Evolutionary conservation across 148 eudicot species (phyloP).

Genomic region (Simmondsia chinensis): DNA sequence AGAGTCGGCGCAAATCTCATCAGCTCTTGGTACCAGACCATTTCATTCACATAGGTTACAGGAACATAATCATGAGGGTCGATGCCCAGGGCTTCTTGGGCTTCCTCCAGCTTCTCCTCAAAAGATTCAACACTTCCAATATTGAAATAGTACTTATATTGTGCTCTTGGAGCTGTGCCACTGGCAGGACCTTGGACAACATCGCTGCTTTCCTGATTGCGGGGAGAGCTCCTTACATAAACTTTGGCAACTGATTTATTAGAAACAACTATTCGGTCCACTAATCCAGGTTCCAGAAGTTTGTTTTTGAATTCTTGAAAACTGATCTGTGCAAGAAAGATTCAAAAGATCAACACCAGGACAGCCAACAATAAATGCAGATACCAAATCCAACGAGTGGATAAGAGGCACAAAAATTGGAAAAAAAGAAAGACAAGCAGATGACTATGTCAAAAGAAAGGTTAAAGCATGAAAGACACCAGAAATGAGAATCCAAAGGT

Average conservation of each 20-base stretch:
- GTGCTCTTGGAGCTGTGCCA: conserved; percentile 34
- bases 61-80: conserved; percentile 71
- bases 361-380: background rate
- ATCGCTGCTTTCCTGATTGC: conserved; percentile 27
- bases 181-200: conserved; percentile 29
- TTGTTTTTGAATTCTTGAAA: conserved; percentile 92
- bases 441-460: no score
- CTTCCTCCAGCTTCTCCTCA: conserved; percentile 90
- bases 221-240: conserved; percentile 54
- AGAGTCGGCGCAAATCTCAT: conserved; percentile 68
- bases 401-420: conserved; percentile 4
- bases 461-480: no score
- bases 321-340: conserved; percentile 58
- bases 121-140: conserved; percentile 80
- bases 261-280: conserved; percentile 68
- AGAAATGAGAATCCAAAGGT: no score
- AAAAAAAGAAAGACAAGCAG: no score
- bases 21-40: conserved; percentile 68
- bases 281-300: conserved; percentile 86
- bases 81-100: conserved; percentile 63
- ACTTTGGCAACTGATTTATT: conserved; percentile 87
- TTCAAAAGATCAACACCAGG: conserved; percentile 1
- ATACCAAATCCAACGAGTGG: background rate
- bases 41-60: conserved; percentile 61
- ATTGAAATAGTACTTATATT: conserved; percentile 61